Percentiles rank a stretch among this genome's conserved stretches.
Evolutionary conservation across 1,284 basidiomycete genomes (phyloP).

Genomic region (Rhodofomes roseus): DNA sequence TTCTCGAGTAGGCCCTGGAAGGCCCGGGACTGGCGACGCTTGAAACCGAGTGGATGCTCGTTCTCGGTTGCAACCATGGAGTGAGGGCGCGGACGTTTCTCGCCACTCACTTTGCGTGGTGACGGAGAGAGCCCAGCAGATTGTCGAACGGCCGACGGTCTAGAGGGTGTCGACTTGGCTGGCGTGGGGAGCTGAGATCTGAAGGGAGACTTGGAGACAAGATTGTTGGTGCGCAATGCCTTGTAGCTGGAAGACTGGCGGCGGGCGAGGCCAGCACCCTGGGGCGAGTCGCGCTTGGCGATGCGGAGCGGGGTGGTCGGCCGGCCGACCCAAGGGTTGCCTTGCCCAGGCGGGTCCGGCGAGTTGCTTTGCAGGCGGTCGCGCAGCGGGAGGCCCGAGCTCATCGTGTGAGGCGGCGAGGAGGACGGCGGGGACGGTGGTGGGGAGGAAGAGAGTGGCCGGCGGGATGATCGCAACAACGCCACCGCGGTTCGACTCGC

Average conservation of each 20-base stretch:
- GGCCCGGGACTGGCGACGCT: constrained; percentile 71
- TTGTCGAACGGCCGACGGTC: constrained; percentile 29
- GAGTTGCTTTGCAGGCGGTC: constrained; percentile 63
- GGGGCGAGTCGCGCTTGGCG: constrained; percentile 56
- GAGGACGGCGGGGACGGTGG: constrained; percentile 8
- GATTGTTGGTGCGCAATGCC: constrained; percentile 75
- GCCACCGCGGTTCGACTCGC: background rate
- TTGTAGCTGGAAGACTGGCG: constrained; percentile 81
- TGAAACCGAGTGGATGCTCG: constrained; percentile 64
- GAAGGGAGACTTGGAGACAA: constrained; percentile 90
- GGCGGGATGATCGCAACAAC: background rate
- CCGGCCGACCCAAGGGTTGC: constrained; percentile 34
- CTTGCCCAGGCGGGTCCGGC: constrained; percentile 58
- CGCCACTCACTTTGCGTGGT: constrained; percentile 61
- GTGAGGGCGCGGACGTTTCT: constrained; percentile 65
- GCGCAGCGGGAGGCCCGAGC: constrained; percentile 38
- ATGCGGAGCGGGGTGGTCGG: constrained; percentile 61
- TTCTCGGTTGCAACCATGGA: constrained; percentile 72
- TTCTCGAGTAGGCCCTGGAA: constrained; percentile 70
- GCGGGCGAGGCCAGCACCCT: constrained; percentile 49
- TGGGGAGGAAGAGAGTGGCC: constrained; percentile 8
- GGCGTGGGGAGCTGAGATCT: constrained; percentile 58
- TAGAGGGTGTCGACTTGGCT: background rate
- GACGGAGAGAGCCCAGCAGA: constrained; percentile 39
- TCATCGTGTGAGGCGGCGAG: constrained; percentile 23